Percentiles rank a stretch among this genome's conserved stretches.
These are phyloP conservation scores for Ceratobasidium sp. DNA, from an alignment of 1,284 basidiomycete genomes.

Conservation along the genomic window DNA sequence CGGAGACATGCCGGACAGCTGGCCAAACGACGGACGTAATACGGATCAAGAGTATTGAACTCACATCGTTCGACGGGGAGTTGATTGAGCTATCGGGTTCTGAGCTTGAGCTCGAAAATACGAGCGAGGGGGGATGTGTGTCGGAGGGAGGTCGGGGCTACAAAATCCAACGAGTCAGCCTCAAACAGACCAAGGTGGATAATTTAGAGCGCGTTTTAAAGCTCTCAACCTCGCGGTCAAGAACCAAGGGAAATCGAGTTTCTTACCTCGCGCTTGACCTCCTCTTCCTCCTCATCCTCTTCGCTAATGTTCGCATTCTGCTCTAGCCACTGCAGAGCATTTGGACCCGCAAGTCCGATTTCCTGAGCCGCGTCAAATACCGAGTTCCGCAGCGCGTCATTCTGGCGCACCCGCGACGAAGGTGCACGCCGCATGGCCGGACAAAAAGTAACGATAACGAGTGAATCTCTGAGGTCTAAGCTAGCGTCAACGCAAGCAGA, in stretches of 20 bases:
- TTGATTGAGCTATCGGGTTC: constrained; percentile 22
- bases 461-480: constrained; percentile 12
- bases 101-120: constrained; percentile 36
- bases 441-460: constrained; percentile 10
- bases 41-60: constrained; percentile 11
- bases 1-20: neutral
- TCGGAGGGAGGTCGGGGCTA: constrained; percentile 33
- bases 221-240: neutral
- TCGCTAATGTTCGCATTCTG: constrained; percentile 39
- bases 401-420: constrained; percentile 9
- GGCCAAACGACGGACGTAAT: neutral
- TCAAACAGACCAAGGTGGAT: neutral
- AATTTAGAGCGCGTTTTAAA: neutral
- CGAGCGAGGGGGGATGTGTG: constrained; percentile 32
- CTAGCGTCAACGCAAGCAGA: constrained; percentile 19
- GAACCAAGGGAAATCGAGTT: neutral
- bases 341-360: constrained; percentile 42
- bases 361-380: constrained; percentile 43
- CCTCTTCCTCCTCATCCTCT: constrained; percentile 31
- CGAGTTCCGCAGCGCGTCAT: constrained; percentile 35
- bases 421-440: constrained; percentile 31
- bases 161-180: neutral
- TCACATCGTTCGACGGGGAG: constrained; percentile 37
- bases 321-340: constrained; percentile 38
- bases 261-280: constrained; percentile 26